phyloP scores from a whole-genome alignment of 148 eudicot species.

The Bassia scoparia region DNA sequence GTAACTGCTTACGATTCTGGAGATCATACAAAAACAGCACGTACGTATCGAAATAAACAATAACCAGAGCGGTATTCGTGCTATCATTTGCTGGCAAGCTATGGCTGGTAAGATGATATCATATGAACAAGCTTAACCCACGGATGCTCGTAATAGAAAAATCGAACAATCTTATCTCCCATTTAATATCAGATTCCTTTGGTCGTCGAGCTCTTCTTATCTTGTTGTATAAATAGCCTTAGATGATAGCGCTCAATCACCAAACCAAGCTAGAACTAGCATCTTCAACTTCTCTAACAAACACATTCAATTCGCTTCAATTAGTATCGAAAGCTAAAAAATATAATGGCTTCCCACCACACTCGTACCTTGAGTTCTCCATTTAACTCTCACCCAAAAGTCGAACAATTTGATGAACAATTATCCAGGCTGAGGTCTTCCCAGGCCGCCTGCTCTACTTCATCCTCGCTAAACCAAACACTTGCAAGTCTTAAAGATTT shows the following conservation, averaged over 20 bases:
- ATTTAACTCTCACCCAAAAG: slow-evolving; percentile 1
- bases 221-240: no score
- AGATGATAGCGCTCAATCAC: no score
- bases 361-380: slow-evolving; percentile 24
- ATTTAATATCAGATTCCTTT: no score
- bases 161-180: no score
- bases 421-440: slow-evolving; percentile 22
- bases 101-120: neutral
- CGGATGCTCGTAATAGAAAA: no score
- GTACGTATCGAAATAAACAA: neutral
- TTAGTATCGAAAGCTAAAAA: no score
- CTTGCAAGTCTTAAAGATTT: slow-evolving; percentile 23
- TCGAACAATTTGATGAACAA: slow-evolving; percentile 22
- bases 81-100: neutral
- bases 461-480: slow-evolving; percentile 27
- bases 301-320: no score
- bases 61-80: neutral
- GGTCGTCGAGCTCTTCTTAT: no score
- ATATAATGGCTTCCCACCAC: slow-evolving; percentile 5
- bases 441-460: slow-evolving; percentile 20
- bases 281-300: no score
- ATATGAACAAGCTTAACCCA: no score
- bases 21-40: neutral
- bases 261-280: no score
- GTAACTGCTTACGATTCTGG: neutral